A percentile compares a stretch with the other conserved stretches of the same genome.
phyloP scores from a whole-genome alignment of 1,284 basidiomycete species.

The Trichosporon inkin region DNA sequence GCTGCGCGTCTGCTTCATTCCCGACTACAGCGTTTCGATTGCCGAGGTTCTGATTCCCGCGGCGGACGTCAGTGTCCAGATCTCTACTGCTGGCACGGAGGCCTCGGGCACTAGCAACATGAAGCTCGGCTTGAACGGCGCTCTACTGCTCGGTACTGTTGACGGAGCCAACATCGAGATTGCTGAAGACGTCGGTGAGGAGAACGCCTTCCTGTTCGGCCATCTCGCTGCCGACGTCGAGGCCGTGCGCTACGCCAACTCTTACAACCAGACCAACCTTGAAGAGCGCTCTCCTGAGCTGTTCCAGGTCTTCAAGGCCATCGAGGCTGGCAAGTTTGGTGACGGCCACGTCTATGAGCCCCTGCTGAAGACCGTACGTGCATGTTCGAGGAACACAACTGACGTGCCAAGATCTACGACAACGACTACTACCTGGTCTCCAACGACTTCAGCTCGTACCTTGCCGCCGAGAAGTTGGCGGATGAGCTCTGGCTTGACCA shows the following conservation, averaged over 20 bases:
- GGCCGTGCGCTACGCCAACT: conserved; percentile 71
- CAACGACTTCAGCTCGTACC: conserved; percentile 86
- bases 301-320: conserved; percentile 61
- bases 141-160: conserved; percentile 61
- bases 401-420: conserved; percentile 28
- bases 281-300: conserved; percentile 75
- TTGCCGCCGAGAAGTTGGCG: conserved; percentile 74
- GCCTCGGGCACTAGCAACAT: conserved; percentile 65
- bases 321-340: conserved; percentile 70
- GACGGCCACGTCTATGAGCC: conserved; percentile 72
- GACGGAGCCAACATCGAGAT: conserved; percentile 95
- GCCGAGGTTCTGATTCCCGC: conserved; percentile 88
- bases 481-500: conserved; percentile 77
- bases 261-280: conserved; percentile 71
- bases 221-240: conserved; percentile 58
- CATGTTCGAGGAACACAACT: not conserved
- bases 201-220: conserved; percentile 55
- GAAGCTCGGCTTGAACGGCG: conserved; percentile 67
- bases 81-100: conserved; percentile 89
- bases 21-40: conserved; percentile 73
- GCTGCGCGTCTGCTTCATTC: conserved; percentile 72
- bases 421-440: conserved; percentile 68
- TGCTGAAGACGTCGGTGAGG: conserved; percentile 76
- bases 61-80: conserved; percentile 85
- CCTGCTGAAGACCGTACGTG: conserved; percentile 50